phyloP scores from a whole-genome alignment of 441 rosid genomes.

The Aleurites moluccanus region DNA sequence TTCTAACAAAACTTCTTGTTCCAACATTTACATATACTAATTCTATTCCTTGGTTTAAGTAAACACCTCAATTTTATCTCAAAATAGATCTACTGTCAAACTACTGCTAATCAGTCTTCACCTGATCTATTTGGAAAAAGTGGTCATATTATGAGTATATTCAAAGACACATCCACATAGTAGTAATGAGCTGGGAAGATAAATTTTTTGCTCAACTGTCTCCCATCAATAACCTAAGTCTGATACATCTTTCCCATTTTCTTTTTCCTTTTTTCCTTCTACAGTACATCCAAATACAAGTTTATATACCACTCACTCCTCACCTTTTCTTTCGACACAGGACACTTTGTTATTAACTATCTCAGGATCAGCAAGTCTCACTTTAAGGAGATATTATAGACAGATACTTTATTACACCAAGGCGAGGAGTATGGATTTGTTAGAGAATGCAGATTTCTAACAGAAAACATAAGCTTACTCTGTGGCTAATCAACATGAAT shows the following conservation, averaged over 20 bases:
- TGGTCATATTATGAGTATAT: too few relatives aligned
- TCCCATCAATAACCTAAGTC: too few relatives aligned
- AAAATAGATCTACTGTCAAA: not conserved
- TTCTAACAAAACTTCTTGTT: not conserved
- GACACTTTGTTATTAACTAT: not conserved
- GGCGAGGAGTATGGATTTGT: not conserved
- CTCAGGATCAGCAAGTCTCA: not conserved
- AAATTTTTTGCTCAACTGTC: too few relatives aligned
- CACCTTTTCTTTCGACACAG: not conserved
- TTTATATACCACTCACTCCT: not conserved
- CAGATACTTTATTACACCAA: not conserved
- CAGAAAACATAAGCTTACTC: not conserved
- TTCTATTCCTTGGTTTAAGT: not conserved
- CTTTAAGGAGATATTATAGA: not conserved
- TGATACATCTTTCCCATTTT: too few relatives aligned
- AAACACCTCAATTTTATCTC: not conserved
- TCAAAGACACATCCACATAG: too few relatives aligned
- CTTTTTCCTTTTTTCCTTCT: not conserved
- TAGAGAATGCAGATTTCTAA: not conserved
- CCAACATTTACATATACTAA: not conserved
- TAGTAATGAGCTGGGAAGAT: too few relatives aligned
- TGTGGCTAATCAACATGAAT: not conserved
- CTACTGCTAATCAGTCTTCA: not conserved
- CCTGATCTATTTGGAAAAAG: not conserved
- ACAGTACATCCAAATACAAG: not conserved